Evolutionary conservation across 345 rosid genomes (phyloP).

Genomic region (Syzygium aqueum): DNA sequence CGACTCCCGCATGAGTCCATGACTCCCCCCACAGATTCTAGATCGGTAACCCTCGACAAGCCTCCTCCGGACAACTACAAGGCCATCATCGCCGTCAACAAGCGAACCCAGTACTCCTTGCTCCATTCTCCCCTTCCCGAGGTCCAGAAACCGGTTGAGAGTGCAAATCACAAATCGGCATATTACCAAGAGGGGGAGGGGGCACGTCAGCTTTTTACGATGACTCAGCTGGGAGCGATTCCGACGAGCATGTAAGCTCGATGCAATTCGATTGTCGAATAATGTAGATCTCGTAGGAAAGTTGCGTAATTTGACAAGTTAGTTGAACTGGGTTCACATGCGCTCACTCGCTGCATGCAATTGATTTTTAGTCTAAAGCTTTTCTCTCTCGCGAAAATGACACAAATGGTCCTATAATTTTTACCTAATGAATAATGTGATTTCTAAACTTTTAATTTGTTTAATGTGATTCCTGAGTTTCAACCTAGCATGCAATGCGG

Average conservation of each 20-base stretch:
- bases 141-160: neutral
- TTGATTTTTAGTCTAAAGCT: neutral
- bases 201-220: no score
- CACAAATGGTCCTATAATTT: no score
- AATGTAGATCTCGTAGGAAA: no score
- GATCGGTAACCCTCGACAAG: neutral
- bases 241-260: no score
- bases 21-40: neutral
- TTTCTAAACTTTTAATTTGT: no score
- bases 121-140: neutral
- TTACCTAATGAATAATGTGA: rapidly evolving
- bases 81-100: neutral
- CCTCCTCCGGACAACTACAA: neutral
- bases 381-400: neutral
- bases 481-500: rapidly evolving
- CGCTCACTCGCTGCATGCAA: no score
- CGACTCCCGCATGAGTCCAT: neutral
- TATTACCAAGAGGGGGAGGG: no score
- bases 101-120: neutral
- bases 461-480: rapidly evolving
- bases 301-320: no score
- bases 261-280: no score
- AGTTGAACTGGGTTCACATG: no score
- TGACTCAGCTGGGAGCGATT: no score
- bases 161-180: neutral